Percentiles rank a stretch among this genome's conserved stretches.
These are phyloP conservation scores for Tetracladium marchalianum DNA, from an alignment of 495 filamentous ascomycete genomes.

Conservation along the genomic window DNA sequence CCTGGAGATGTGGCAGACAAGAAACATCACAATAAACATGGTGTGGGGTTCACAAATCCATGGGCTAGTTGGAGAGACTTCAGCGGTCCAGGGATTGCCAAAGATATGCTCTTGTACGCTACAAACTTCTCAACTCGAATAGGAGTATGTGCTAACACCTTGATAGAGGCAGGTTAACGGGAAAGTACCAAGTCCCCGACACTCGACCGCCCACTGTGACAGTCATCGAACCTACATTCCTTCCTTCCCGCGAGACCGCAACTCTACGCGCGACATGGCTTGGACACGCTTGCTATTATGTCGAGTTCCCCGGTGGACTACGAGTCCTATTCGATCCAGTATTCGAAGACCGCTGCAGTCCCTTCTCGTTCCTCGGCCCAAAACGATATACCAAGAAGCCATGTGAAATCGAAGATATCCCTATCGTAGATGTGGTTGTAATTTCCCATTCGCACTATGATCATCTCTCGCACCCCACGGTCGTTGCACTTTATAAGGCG, in stretches of 20 bases:
- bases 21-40: constrained; percentile 16
- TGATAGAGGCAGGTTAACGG: constrained; percentile 44
- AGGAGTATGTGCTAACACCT: not conserved
- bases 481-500: constrained; percentile 56
- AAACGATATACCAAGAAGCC: constrained; percentile 75
- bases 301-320: constrained; percentile 82
- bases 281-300: constrained; percentile 88
- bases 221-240: constrained; percentile 61
- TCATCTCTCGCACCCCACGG: constrained; percentile 69
- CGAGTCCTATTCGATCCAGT: constrained; percentile 94
- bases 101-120: constrained; percentile 7
- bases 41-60: constrained; percentile 21
- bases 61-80: constrained; percentile 27
- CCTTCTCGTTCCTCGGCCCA: constrained; percentile 60
- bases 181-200: constrained; percentile 48
- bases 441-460: constrained; percentile 96
- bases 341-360: constrained; percentile 79
- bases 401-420: constrained; percentile 71
- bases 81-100: not conserved
- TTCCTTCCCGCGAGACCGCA: constrained; percentile 43
- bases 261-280: constrained; percentile 88
- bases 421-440: constrained; percentile 75
- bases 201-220: constrained; percentile 58
- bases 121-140: not conserved
- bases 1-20: constrained; percentile 16